A percentile compares a stretch with the other conserved stretches of the same genome.
Evolutionary conservation across 192 early-diverging fungal genomes (phyloP).

Genomic region (Chytriomyces hyalinus): DNA sequence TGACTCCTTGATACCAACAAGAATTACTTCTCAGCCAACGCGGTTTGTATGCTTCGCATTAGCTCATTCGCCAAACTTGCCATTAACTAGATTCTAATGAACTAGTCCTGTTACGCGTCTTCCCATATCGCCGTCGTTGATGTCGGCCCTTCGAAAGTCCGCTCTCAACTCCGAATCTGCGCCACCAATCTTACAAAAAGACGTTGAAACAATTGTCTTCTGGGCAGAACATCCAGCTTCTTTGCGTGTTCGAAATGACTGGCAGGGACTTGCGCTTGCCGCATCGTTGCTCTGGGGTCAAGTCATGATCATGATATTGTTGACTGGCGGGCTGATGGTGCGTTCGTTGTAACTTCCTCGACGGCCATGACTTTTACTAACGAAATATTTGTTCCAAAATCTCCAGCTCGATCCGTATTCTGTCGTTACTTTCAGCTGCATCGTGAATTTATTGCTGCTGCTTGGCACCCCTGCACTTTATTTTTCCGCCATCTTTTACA

Average conservation of each 20-base stretch:
- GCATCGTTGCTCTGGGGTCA: background rate
- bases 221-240: conserved; percentile 1
- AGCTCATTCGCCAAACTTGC: too few species aligned
- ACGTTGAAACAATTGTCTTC: background rate
- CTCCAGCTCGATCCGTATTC: too few species aligned
- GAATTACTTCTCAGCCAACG: too few species aligned
- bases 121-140: background rate
- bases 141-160: background rate
- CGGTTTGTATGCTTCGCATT: too few species aligned
- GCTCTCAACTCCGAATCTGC: background rate
- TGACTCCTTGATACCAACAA: too few species aligned
- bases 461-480: background rate
- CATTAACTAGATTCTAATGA: background rate
- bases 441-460: background rate
- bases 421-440: too few species aligned
- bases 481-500: background rate
- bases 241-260: background rate
- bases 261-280: background rate
- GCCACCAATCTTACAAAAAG: background rate
- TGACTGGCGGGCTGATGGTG: background rate
- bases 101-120: background rate
- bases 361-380: too few species aligned
- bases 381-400: too few species aligned
- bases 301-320: background rate
- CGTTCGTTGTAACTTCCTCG: too few species aligned